Base-by-base conservation (phyloP, 2,329 filamentous ascomycete genomes). In the Fusarium irregulare region DNA sequence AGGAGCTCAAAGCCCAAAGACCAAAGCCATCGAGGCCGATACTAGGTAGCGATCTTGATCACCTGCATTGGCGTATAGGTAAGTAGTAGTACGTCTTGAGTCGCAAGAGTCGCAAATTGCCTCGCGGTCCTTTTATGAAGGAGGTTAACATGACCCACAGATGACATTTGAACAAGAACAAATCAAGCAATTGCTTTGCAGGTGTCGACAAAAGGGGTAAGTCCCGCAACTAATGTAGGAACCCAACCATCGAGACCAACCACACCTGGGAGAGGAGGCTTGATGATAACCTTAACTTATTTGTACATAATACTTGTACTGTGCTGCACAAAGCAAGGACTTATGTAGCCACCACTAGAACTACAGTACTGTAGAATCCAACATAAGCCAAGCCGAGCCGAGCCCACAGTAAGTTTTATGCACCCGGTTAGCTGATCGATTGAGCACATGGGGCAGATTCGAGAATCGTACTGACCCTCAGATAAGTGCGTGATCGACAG, bases 41-140 rank as follows among this genome's bases (percentile, higher is more conserved):
- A 37, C 34, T 37, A n/a, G 34, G 44, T 13, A 21, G 37, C 48
- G 44, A 51, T 56, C 54, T 53, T 55, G 34, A 64, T 64, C 46
- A 60, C 49, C 28, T 56, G 49, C 54, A 51, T 56, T 62, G 48
- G 48, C 42, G 45, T 34, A 34, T 34, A 34, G 32, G 4, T 6
- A 34, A 23, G 47, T 51, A 68, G 21, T 21, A 21, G 21, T 23
- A 23, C 40, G 37, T 60, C 56, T 53, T 28, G 5, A 34, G 23
- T 50, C 49, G 49, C 46, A 68, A 57, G 47, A 55, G 44, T 50
- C 60, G 60, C 64, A 53, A 54, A 69, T 62, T 68, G 60, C 71
- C 56, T 66, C 56, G 57, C 45, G 64, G 60, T 28, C 53, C 54
- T 74, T 64, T 72, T 68, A 72, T 74, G 59, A 65, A 74, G 59